Conservation (phyloP, 73 alveolate genomes). For the Tetrahymena elliotti region DNA sequence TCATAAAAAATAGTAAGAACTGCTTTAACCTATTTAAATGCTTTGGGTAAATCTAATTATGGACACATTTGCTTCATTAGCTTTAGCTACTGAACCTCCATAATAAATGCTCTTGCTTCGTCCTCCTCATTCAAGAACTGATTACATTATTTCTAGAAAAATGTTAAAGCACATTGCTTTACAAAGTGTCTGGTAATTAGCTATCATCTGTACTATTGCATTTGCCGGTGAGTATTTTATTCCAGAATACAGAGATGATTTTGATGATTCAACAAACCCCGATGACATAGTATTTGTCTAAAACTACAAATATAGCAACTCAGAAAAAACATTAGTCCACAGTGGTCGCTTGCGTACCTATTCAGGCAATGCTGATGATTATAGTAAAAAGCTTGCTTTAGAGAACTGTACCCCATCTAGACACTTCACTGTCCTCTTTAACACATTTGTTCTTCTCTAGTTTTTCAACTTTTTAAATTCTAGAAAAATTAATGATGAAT, state of each 20-base stretch:
- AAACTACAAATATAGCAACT: background rate
- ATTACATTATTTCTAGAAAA: conserved; percentile 71
- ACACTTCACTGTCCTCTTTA: conserved; percentile 73
- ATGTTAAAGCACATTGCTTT: conserved; percentile 86
- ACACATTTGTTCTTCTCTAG: conserved; percentile 83
- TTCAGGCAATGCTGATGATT: background rate
- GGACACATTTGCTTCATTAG: conserved; percentile 95
- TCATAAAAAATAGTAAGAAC: conserved; percentile 39
- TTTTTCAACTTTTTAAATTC: conserved; percentile 81
- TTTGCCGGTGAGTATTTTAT: conserved; percentile 33
- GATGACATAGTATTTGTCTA: background rate
- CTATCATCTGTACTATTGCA: conserved; percentile 47
- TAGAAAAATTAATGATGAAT: conserved; percentile 52
- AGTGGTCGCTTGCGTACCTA: background rate
- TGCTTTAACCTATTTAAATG: conserved; percentile 83
- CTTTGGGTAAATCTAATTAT: conserved; percentile 93
- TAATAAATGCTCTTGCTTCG: conserved; percentile 68
- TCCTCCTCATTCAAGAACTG: conserved; percentile 80
- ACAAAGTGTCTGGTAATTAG: conserved; percentile 63
- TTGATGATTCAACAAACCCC: background rate
- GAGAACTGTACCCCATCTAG: background rate
- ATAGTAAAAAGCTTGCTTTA: background rate
- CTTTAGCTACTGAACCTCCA: conserved; percentile 96
- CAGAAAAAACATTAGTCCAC: background rate
- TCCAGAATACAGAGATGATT: conserved; percentile 39